These are phyloP conservation scores for Candida tropicalis DNA, from an alignment of 1,139 yeast genomes.

Conservation along the genomic window DNA sequence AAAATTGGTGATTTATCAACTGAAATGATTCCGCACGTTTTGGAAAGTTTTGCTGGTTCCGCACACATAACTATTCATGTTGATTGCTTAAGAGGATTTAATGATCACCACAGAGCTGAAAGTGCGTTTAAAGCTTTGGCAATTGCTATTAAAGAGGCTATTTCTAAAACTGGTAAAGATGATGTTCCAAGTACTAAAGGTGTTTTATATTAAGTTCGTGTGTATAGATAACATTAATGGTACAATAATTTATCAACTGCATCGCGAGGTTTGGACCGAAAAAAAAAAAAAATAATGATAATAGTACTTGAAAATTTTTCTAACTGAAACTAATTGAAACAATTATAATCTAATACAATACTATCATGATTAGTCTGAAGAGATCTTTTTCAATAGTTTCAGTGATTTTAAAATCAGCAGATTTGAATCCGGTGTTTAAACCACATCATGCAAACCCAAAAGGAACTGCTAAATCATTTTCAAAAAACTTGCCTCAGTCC, in stretches of 20 bases:
- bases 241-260: background rate
- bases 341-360: background rate
- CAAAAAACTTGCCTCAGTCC: slow-evolving; percentile 16
- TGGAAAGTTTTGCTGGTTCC: slow-evolving; percentile 91
- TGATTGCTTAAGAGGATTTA: slow-evolving; percentile 88
- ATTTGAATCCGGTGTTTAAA: slow-evolving; percentile 18
- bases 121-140: slow-evolving; percentile 96
- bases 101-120: slow-evolving; percentile 96
- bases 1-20: slow-evolving; percentile 89
- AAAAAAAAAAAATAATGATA: slow-evolving; percentile 1
- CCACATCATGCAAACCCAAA: slow-evolving; percentile 22
- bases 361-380: background rate
- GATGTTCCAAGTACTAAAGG: slow-evolving; percentile 98
- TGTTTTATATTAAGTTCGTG: slow-evolving; percentile 56
- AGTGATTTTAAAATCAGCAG: slow-evolving; percentile 1
- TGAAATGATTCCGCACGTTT: slow-evolving; percentile 96
- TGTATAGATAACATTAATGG: background rate
- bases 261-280: background rate
- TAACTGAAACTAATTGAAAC: background rate
- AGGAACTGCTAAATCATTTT: slow-evolving; percentile 16
- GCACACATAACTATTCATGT: slow-evolving; percentile 92
- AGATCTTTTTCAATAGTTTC: slow-evolving; percentile 3
- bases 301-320: background rate
- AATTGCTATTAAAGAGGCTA: slow-evolving; percentile 86
- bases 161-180: slow-evolving; percentile 76